These are phyloP conservation scores for Sonneratia alba DNA, from an alignment of 345 rosid species.

Conservation along the genomic window DNA sequence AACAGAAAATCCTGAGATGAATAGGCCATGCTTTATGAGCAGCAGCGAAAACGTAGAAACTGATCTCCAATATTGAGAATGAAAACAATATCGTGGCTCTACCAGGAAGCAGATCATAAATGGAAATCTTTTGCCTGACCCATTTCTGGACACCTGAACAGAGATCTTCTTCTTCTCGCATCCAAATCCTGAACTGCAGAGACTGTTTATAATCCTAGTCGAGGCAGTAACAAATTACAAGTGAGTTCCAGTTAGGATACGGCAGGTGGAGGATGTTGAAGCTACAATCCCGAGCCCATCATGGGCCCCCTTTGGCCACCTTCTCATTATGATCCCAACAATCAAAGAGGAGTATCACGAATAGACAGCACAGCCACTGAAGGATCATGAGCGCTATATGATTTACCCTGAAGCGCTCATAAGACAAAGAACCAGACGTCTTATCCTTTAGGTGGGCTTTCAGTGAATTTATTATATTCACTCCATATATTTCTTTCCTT, in stretches of 20 bases:
- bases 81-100: slow-evolving; percentile 73
- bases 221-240: slow-evolving; percentile 64
- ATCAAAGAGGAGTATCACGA: slow-evolving; percentile 52
- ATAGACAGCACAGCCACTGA: slow-evolving; percentile 47
- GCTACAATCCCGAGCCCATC: slow-evolving; percentile 71
- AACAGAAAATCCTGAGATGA: slow-evolving; percentile 44
- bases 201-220: slow-evolving; percentile 62
- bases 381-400: slow-evolving; percentile 65
- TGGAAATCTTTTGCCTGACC: slow-evolving; percentile 48
- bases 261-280: too few species aligned
- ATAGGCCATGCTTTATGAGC: slow-evolving; percentile 82
- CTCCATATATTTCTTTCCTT: slow-evolving; percentile 61
- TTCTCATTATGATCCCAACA: slow-evolving; percentile 60
- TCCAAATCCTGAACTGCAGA: slow-evolving; percentile 64
- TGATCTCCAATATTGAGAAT: slow-evolving; percentile 65
- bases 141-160: slow-evolving; percentile 54
- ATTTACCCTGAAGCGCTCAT: slow-evolving; percentile 71
- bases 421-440: slow-evolving; percentile 69
- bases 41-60: slow-evolving; percentile 70
- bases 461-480: slow-evolving; percentile 75
- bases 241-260: slow-evolving; percentile 60
- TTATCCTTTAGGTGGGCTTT: slow-evolving; percentile 65
- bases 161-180: slow-evolving; percentile 49
- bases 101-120: slow-evolving; percentile 65
- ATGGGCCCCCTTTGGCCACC: slow-evolving; percentile 69